Conservation (phyloP, 2,329 filamentous ascomycete genomes). For the Botryotinia convoluta region DNA sequence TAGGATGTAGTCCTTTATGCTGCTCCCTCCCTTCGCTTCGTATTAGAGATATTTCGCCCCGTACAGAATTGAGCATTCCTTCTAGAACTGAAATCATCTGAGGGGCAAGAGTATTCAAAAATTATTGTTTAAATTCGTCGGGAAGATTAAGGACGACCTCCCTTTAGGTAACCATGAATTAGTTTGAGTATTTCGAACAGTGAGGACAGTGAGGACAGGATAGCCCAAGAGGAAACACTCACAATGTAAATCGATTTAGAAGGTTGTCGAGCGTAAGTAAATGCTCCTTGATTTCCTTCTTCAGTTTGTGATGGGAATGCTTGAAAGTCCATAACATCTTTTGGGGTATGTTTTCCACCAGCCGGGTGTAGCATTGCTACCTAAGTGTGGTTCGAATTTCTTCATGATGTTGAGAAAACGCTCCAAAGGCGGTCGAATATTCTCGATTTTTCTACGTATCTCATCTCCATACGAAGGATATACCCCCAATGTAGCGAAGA, state of each 20-base stretch:
- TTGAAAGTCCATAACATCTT: slow-evolving; percentile 3
- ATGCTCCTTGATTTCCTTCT: neutral
- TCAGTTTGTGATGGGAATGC: neutral
- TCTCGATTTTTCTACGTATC: neutral
- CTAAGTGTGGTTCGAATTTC: neutral
- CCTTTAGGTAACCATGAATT: neutral
- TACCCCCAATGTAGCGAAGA: neutral
- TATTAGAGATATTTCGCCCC: neutral
- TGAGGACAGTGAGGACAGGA: accelerated
- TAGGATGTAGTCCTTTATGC: neutral
- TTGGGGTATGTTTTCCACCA: neutral
- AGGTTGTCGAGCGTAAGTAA: neutral
- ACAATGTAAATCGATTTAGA: neutral
- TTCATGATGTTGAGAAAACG: neutral
- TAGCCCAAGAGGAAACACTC: neutral
- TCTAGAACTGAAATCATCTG: neutral
- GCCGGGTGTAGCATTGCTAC: neutral
- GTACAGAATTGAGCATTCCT: neutral
- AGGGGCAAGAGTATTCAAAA: neutral
- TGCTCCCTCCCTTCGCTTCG: neutral
- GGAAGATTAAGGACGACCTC: neutral
- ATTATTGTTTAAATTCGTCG: neutral
- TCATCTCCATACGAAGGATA: neutral
- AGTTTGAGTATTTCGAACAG: neutral
- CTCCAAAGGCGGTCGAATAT: neutral